These are phyloP conservation scores for Flaveria sonorensis DNA, from an alignment of 129 eudicot genomes.

Conservation along the genomic window DNA sequence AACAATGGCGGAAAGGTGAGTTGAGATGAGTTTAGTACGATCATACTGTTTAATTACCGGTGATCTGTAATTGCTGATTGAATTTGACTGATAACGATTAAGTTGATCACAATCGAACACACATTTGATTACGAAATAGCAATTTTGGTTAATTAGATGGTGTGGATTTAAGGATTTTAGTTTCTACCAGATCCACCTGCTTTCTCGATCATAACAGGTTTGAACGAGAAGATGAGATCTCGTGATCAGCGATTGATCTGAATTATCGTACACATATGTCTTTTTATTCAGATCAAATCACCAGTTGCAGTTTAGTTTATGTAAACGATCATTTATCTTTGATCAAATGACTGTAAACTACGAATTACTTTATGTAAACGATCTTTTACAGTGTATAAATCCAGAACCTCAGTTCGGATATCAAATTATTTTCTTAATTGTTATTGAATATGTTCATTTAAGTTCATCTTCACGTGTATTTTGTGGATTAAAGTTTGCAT, in stretches of 20 bases:
- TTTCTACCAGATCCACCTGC: constrained; percentile 28
- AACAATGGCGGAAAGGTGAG: constrained; percentile 69
- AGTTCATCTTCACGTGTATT: background rate
- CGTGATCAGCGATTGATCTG: background rate
- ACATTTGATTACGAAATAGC: background rate
- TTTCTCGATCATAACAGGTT: constrained; percentile 29
- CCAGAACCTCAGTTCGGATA: no score
- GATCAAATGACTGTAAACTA: no score
- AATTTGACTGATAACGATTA: background rate
- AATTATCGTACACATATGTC: background rate
- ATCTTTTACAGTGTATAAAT: no score
- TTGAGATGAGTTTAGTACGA: constrained; percentile 17
- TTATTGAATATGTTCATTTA: background rate
- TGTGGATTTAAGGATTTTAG: background rate
- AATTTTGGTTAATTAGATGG: background rate
- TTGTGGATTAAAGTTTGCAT: background rate
- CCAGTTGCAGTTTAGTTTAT: no score
- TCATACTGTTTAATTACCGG: background rate
- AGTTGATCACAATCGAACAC: constrained; percentile 14
- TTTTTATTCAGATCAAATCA: background rate
- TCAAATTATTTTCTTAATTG: background rate
- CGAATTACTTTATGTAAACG: no score
- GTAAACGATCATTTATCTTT: no score
- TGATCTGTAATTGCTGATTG: background rate
- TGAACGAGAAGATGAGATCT: background rate